Base-by-base conservation (phyloP, 2,329 filamentous ascomycete species). In the Neophaeococcomyces mojaviensis region DNA sequence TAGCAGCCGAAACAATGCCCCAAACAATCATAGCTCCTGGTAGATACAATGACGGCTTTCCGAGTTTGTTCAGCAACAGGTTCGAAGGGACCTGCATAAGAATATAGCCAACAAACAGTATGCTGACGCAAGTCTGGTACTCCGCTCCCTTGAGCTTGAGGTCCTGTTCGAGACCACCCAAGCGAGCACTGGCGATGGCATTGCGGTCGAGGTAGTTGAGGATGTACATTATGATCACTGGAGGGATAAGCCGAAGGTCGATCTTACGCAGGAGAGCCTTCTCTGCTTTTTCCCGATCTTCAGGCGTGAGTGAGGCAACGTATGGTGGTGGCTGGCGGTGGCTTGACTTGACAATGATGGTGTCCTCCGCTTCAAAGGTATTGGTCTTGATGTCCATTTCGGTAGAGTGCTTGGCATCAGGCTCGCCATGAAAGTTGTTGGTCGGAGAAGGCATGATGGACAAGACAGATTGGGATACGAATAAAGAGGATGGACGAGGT, bases 211-310 rank as follows among this genome's bases (percentile, higher is more conserved):
- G 4, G 7, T 35, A 35, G 18, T 44, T 44, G 18, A 44, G 13
- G 2, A 44, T 20, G n/a, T 44, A 44, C 7, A 35, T 35, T 9
- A 35, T 7, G 2, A 44, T 35, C 47, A 88, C 68, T 64, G 80
- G 79, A 0, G 82, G 82, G 55, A 87, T 68, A 61, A 88, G 49
- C 41, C 83, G 74, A 16, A 73, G 56, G 59, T 88, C 85, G 45
- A 88, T 79, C 66, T 87, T 88, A 54, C 79, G 75, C 61, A 79
- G 74, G 56, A 89, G 66, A 5, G 5, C 15, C 39, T 31, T 41
- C 24, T 41, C 26, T 9, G 18, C 22, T n/a, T n/a, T n/a, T n/a
- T n/a, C n/a, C n/a, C n/a, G n/a, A n/a, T n/a, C n/a, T n/a, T n/a
- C n/a, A n/a, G n/a, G n/a, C n/a, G n/a, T n/a, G n/a, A n/a, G n/a